phyloP scores from a whole-genome alignment of 1,284 basidiomycete species.

The Polyporus tsugae region DNA sequence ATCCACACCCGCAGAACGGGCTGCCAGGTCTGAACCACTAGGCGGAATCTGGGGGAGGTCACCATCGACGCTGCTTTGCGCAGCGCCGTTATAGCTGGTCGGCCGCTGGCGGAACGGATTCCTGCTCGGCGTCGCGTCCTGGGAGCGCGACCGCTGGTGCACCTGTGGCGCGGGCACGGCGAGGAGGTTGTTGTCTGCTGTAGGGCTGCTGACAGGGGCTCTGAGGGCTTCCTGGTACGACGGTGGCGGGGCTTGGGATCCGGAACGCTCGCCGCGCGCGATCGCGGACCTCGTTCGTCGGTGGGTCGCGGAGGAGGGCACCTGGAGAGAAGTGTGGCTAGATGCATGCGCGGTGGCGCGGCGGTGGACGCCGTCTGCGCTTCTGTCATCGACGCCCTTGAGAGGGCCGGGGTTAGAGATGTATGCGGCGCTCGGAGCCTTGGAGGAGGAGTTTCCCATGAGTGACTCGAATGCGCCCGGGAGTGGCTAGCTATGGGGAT shows the following conservation, averaged over 20 bases:
- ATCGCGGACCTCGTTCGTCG: slow-evolving; percentile 34
- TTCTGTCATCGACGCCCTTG: slow-evolving; percentile 19
- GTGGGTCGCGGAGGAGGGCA: slow-evolving; percentile 20
- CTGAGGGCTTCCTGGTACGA: slow-evolving; percentile 31
- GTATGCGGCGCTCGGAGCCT: slow-evolving; percentile 23
- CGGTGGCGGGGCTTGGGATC: slow-evolving; percentile 30
- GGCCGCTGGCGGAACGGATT: slow-evolving; percentile 12
- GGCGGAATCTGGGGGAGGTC: not conserved
- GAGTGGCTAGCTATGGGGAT: not conserved
- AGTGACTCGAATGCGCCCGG: not conserved
- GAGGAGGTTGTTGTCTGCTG: slow-evolving; percentile 7
- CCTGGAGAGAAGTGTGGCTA: slow-evolving; percentile 13
- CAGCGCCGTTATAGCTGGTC: not conserved
- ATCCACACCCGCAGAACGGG: not conserved
- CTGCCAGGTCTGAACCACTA: not conserved
- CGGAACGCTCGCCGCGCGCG: slow-evolving; percentile 12
- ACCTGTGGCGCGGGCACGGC: slow-evolving; percentile 10
- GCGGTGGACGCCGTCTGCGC: slow-evolving; percentile 17
- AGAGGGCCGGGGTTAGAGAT: slow-evolving; percentile 11
- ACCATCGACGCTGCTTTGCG: not conserved
- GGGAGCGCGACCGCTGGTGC: slow-evolving; percentile 17
- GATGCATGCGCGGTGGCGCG: slow-evolving; percentile 24
- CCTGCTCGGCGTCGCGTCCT: slow-evolving; percentile 15
- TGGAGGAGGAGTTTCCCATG: slow-evolving; percentile 34
- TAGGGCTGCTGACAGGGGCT: slow-evolving; percentile 8